Evolutionary conservation across 2,329 filamentous ascomycete species (phyloP), one percentile per base, ranked within the genome.

Genomic region (Periconia sp.): DNA sequence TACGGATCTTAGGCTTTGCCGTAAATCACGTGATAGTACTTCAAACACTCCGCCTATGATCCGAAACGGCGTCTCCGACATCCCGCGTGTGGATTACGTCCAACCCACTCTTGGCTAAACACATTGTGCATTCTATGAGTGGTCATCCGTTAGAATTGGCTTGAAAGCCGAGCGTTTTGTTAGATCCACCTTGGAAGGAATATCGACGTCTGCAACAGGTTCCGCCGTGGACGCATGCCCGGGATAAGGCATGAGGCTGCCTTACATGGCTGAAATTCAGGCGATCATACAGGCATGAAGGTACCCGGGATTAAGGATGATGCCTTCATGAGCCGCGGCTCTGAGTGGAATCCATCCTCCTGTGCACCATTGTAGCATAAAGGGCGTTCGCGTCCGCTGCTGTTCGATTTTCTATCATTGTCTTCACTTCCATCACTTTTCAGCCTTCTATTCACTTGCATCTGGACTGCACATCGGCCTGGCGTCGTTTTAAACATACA

Each of bases 381-480:
- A 42, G 20, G 15, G 41, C 41, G 20, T 42, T 19, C 5, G 20
- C 17, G 3, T 17, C 41, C 41, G 41, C 41, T 42, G 41, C 17
- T 15, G 6, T 11, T 19, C 19, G 41, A 27, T 44, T 27, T 19
- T 27, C 57, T 49, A 47, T 41, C 47, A 41, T 37, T 41, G 45
- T 40, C 45, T 42, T 52, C 17, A 40, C 44, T 52, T 50, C 41
- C 33, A 41, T 44, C 18, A n/a, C 27, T 47, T 20, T 2, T 18
- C 19, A 37, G 56, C 53, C 53, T 45, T 58, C 55, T 20, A 45
- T 42, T 56, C 58, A 55, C 50, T 27, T 57, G 61, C 64, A 62
- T 69, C 65, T 66, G 60, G 66, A 69, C 64, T 60, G 62, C 62
- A 62, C 33, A 52, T 52, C 58, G 66, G 64, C 65, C 66, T 56